A percentile compares a stretch with the other conserved stretches of the same genome.
These are phyloP conservation scores for Sistotremastrum niveocremeum DNA, from an alignment of 768 basidiomycete genomes.

Conservation along the genomic window DNA sequence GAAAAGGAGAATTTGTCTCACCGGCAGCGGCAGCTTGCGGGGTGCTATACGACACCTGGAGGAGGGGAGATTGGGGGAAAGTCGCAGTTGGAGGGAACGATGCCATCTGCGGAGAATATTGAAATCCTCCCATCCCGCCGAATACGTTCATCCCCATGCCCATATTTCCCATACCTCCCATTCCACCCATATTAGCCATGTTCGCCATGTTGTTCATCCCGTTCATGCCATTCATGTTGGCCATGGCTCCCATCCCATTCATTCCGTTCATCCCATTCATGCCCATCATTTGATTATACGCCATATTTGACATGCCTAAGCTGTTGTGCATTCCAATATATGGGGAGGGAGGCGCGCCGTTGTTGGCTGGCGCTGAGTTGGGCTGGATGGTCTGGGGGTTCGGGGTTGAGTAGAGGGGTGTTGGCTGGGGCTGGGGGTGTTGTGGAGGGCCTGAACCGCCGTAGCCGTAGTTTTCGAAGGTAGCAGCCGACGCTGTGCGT, in stretches of 20 bases:
- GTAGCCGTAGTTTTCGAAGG: constrained; percentile 81
- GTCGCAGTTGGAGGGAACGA: constrained; percentile 25
- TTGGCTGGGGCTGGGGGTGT: constrained; percentile 26
- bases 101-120: constrained; percentile 57
- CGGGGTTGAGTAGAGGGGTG: constrained; percentile 58
- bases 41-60: constrained; percentile 63
- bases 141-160: too few relatives aligned
- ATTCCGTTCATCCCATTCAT: constrained; percentile 23
- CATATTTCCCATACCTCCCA: background rate
- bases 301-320: constrained; percentile 47
- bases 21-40: constrained; percentile 62
- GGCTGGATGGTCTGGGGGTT: constrained; percentile 35
- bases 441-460: constrained; percentile 52
- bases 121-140: constrained; percentile 34
- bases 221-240: constrained; percentile 45
- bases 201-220: constrained; percentile 10
- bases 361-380: constrained; percentile 38
- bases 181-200: background rate
- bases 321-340: constrained; percentile 21
- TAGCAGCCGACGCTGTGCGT: constrained; percentile 25
- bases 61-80: constrained; percentile 34
- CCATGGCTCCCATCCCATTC: constrained; percentile 50
- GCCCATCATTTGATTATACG: constrained; percentile 4
- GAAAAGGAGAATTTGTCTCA: too few relatives aligned
- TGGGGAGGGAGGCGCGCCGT: constrained; percentile 15